Percentiles rank a stretch among this genome's conserved stretches.
phyloP scores from a whole-genome alignment of 2,329 filamentous ascomycete species.

The Epichloe uncinata region DNA sequence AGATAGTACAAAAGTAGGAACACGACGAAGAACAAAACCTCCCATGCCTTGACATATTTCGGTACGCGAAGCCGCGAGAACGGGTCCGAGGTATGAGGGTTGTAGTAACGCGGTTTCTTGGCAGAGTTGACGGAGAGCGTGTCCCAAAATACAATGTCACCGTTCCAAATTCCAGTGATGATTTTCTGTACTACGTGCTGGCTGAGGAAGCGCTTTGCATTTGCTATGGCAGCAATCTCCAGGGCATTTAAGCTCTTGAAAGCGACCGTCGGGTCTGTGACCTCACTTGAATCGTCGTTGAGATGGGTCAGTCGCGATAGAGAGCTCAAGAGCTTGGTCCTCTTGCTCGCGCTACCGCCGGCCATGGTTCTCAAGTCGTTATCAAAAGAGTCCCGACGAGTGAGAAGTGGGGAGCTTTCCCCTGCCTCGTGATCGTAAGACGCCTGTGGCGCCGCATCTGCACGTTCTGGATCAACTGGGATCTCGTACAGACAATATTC shows the following conservation, averaged over 20 bases:
- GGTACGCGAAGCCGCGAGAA: slow-evolving; percentile 68
- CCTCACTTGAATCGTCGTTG: slow-evolving; percentile 25
- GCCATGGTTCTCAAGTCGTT: slow-evolving; percentile 12
- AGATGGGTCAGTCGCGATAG: slow-evolving; percentile 39
- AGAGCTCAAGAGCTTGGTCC: slow-evolving; percentile 37
- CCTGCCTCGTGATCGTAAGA: slow-evolving; percentile 28
- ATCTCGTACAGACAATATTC: slow-evolving; percentile 65
- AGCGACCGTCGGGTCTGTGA: slow-evolving; percentile 51
- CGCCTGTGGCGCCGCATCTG: slow-evolving; percentile 4
- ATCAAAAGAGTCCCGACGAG: slow-evolving; percentile 16
- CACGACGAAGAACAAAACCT: slow-evolving; percentile 65
- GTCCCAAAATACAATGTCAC: slow-evolving; percentile 81
- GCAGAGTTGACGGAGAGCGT: slow-evolving; percentile 56
- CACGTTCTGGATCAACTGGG: slow-evolving; percentile 27
- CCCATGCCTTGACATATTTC: slow-evolving; percentile 72
- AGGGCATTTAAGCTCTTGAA: slow-evolving; percentile 76
- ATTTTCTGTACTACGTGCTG: slow-evolving; percentile 73
- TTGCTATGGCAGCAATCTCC: slow-evolving; percentile 69
- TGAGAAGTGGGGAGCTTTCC: slow-evolving; percentile 35
- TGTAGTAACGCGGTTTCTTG: slow-evolving; percentile 69
- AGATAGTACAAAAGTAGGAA: slow-evolving; percentile 74
- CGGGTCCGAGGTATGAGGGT: slow-evolving; percentile 50
- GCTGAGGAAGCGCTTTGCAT: slow-evolving; percentile 73
- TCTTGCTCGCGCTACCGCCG: slow-evolving; percentile 28
- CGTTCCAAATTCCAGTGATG: slow-evolving; percentile 73